phyloP scores from a whole-genome alignment of 106 monocot species.

The Allium cepa region DNA sequence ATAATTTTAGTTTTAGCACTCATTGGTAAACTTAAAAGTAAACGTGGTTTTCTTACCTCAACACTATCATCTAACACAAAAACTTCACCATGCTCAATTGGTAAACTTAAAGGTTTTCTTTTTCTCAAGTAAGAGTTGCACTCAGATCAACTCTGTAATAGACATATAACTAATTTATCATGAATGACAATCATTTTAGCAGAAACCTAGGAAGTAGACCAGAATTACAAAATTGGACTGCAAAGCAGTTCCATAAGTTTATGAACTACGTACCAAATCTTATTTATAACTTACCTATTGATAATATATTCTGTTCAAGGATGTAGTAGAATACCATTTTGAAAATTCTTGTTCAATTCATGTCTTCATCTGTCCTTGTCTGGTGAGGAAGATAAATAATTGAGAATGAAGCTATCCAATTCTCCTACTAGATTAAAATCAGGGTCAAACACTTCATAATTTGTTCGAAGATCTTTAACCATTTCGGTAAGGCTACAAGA shows the following conservation, averaged over 20 bases:
- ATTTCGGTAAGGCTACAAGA: conserved; percentile 74
- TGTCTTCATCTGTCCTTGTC: conserved; percentile 5
- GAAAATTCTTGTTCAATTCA: background rate
- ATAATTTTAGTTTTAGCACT: too few relatives aligned
- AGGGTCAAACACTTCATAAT: conserved; percentile 90
- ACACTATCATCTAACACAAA: too few relatives aligned
- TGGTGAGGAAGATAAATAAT: conserved; percentile 52
- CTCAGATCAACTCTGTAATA: background rate
- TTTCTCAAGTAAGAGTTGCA: too few relatives aligned
- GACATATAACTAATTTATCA: background rate
- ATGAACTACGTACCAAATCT: too few relatives aligned
- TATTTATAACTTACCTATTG: too few relatives aligned
- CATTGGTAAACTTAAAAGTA: too few relatives aligned
- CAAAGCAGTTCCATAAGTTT: too few relatives aligned
- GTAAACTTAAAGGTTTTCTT: too few relatives aligned
- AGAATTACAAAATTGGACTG: too few relatives aligned
- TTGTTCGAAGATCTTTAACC: conserved; percentile 96
- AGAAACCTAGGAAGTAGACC: too few relatives aligned
- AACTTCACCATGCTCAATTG: too few relatives aligned
- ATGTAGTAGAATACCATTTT: background rate
- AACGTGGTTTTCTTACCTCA: too few relatives aligned
- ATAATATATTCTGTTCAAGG: background rate
- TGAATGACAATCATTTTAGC: background rate
- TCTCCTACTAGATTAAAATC: conserved; percentile 88
- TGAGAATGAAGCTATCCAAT: conserved; percentile 84